phyloP scores from a whole-genome alignment of 2,329 filamentous ascomycete genomes.

The Aspergillus brasiliensis region DNA sequence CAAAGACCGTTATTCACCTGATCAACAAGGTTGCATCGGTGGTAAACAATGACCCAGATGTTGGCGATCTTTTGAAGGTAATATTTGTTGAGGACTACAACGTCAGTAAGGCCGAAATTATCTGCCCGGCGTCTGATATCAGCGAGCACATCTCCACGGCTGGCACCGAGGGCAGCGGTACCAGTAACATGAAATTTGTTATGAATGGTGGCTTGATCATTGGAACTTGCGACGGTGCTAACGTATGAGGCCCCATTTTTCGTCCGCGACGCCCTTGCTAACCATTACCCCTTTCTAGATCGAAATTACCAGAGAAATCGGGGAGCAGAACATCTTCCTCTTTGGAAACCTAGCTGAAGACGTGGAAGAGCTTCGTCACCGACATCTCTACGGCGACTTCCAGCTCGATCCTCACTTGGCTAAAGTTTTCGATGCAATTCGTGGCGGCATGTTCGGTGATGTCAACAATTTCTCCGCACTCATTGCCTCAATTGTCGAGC shows the following conservation, averaged over 20 bases:
- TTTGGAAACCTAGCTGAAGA: conserved; percentile 96
- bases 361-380: conserved; percentile 91
- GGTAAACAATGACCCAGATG: conserved; percentile 88
- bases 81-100: conserved; percentile 99
- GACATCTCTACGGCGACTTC: conserved; percentile 81
- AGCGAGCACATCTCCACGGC: conserved; percentile 99
- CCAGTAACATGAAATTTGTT: conserved; percentile 99
- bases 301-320: conserved; percentile 95
- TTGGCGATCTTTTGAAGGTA: conserved; percentile 94
- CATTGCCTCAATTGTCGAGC: conserved; percentile 80
- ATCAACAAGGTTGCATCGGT: conserved; percentile 89
- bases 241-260: conserved; percentile 61
- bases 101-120: conserved; percentile 98
- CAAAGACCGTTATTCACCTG: conserved; percentile 96
- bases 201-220: conserved; percentile 97
- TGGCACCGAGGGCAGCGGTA: conserved; percentile 84
- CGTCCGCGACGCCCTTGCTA: background rate
- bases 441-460: conserved; percentile 78
- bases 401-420: conserved; percentile 73
- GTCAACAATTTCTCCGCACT: conserved; percentile 77
- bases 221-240: conserved; percentile 95
- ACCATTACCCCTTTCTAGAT: conserved; percentile 58
- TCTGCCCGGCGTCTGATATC: conserved; percentile 89
- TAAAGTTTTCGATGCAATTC: conserved; percentile 82
- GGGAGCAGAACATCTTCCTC: conserved; percentile 96